Evolutionary conservation across 106 monocot species (phyloP), one percentile per base, ranked within the genome.

Genomic region (Acanthochlamys bracteata): DNA sequence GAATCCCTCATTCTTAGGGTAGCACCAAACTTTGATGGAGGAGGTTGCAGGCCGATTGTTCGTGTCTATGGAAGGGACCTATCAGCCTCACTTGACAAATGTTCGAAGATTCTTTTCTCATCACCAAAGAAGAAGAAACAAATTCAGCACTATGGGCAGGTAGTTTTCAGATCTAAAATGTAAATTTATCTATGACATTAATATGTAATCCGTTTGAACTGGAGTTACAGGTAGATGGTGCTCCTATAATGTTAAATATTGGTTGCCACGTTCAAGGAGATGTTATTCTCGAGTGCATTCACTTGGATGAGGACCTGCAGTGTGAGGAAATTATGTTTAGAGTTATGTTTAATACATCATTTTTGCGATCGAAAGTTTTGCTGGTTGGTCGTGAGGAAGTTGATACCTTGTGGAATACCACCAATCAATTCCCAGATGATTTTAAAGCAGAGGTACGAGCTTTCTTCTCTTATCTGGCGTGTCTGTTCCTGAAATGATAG

Each of bases 321-420:
- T 76, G 58, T 63, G 88, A 88, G 60, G 69, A 81, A 27, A 70
- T 85, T 46, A 81, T 91, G 64, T 85, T 98, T 64, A 75, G 96
- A 53, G 67, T 91, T 49, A 88, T 88, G 96, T 98, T 98, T 77
- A 88, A 98, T 69, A 98, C 91, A 20, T 60, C 70, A n/a, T 98
- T 98, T 72, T 64, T 88, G 41, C 69, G 83, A 57, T 76, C 82
- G 55, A 82, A 91, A 51, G 67, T 59, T 62, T 75, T 98, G 72
- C 43, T 75, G 53, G 57, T 98, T 56, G 80, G 70, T 55, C 72
- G 65, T 75, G 83, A 88, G 53, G 87, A 83, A 15, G 74, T 98
- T 56, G 96, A 98, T 58, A 24, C 83, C 21, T 19, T 75, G 11
- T 91, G 96, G 96, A 78, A 73, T 67, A 41, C 56, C 24, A 75